Evolutionary conservation across 768 basidiomycete genomes (phyloP).

Genomic region (Harrya chromipes): DNA sequence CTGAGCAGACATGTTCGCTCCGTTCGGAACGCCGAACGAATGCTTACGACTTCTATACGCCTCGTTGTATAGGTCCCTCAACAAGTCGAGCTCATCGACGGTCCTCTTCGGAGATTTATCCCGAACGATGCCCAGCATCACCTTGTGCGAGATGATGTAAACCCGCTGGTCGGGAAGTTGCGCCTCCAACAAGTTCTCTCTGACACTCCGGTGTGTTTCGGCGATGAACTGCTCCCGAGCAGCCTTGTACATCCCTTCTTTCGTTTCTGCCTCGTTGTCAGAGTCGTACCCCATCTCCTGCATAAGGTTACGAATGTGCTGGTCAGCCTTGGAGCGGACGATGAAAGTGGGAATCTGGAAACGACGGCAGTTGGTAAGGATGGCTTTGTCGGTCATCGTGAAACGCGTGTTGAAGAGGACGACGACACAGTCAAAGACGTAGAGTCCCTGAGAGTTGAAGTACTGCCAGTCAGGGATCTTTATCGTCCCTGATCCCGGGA

Average conservation of each 20-base stretch:
- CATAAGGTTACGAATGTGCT: conserved; percentile 28
- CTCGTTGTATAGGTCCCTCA: conserved; percentile 21
- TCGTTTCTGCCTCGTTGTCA: conserved; percentile 16
- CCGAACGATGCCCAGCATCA: conserved; percentile 23
- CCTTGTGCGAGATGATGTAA: conserved; percentile 28
- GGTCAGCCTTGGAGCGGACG: conserved; percentile 37
- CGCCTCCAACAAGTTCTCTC: conserved; percentile 21
- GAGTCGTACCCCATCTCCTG: conserved; percentile 27
- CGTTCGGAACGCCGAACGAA: conserved; percentile 6
- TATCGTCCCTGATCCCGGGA: conserved; percentile 38
- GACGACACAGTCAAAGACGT: conserved; percentile 36
- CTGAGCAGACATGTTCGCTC: conserved; percentile 1
- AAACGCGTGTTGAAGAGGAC: conserved; percentile 36
- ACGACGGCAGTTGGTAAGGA: conserved; percentile 31
- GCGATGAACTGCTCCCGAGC: conserved; percentile 28
- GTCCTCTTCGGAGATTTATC: conserved; percentile 18
- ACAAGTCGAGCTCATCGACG: conserved; percentile 29
- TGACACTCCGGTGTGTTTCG: conserved; percentile 26
- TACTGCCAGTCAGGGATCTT: conserved; percentile 37
- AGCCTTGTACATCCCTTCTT: conserved; percentile 17
- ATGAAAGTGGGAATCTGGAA: conserved; percentile 36
- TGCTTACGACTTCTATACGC: conserved; percentile 10
- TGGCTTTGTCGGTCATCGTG: conserved; percentile 35
- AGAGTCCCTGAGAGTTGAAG: conserved; percentile 38
- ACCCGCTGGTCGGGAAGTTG: conserved; percentile 28